A percentile compares a stretch with the other conserved stretches of the same genome.
Conservation (phyloP, 495 filamentous ascomycete genomes). For the Xylaria bambusicola region DNA sequence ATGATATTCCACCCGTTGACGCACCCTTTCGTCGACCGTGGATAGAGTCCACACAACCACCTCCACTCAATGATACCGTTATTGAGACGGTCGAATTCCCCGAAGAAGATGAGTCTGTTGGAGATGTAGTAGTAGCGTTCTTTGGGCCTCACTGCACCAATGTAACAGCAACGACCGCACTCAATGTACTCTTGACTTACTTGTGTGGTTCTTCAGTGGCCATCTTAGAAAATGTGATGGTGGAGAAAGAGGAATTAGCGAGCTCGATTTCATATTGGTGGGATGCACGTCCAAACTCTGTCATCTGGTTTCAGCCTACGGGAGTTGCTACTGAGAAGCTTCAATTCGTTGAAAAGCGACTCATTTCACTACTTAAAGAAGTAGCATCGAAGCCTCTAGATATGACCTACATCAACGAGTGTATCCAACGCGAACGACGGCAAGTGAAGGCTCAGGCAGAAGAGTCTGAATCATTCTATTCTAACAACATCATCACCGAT, state of each 20-base stretch:
- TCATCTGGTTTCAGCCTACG: slow-evolving; percentile 80
- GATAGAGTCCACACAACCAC: slow-evolving; percentile 80
- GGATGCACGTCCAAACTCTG: slow-evolving; percentile 74
- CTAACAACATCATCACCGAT: slow-evolving; percentile 80
- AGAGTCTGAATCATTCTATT: slow-evolving; percentile 70
- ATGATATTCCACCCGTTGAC: slow-evolving; percentile 72
- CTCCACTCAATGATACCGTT: slow-evolving; percentile 65
- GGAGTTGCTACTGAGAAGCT: slow-evolving; percentile 87
- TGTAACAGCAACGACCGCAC: slow-evolving; percentile 59
- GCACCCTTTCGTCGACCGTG: slow-evolving; percentile 84
- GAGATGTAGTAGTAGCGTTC: slow-evolving; percentile 81
- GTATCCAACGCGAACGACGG: slow-evolving; percentile 73
- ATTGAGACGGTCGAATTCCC: slow-evolving; percentile 86
- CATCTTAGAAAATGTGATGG: slow-evolving; percentile 84
- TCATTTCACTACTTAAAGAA: slow-evolving; percentile 81
- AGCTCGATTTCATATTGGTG: slow-evolving; percentile 76
- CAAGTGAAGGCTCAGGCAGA: slow-evolving; percentile 81
- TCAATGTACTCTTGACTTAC: slow-evolving; percentile 78
- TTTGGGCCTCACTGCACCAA: slow-evolving; percentile 81
- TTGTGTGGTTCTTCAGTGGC: slow-evolving; percentile 91
- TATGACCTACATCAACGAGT: slow-evolving; percentile 85
- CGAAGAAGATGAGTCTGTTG: slow-evolving; percentile 91
- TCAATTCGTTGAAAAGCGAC: slow-evolving; percentile 75
- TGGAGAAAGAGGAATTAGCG: slow-evolving; percentile 90
- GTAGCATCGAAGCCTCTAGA: slow-evolving; percentile 78